Base-by-base conservation (phyloP, 768 basidiomycete genomes). In the Boletus reticulatus region DNA sequence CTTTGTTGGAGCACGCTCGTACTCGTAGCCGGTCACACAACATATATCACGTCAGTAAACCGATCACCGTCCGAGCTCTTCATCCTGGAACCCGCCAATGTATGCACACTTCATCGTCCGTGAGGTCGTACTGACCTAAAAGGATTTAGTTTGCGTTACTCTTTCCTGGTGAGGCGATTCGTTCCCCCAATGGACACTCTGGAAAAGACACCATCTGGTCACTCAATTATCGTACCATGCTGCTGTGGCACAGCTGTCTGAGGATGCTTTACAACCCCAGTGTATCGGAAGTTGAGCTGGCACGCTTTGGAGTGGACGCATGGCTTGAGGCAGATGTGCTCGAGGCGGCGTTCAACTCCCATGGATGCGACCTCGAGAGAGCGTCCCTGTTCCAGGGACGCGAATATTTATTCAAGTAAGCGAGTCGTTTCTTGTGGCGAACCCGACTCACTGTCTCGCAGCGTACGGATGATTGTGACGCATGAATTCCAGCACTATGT, bases 341-440 rank as follows among this genome's bases (percentile, higher is more conserved):
- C 29, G 89, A 91, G 65, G 70, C 74, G 32, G 81, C 83, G 27
- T 68, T 90, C 53, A 77, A 86, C 61, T 70, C 69, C 20, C 89
- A 91, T 63, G 83, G 80, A 0, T 92, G 89, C 66, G 74, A 73
- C 14, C 75, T 88, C 42, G 89, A 90, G 69, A 75, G 82, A 58
- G 77, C 85, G 10, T 88, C 81, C 62, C 73, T 91, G 24, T 90
- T 81, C 63, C 81, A 84, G 48, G 88, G 84, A 39, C 76, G 87
- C 44, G 89, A 90, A 61, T 87, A 82, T 61, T 74, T 91, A 27
- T 90, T 89, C 76, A 89, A 89, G 89, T 89, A 67, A 69, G 87
- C 72, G 24, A 13, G 14, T 22, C 27, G 22, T 43, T 37, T 29
- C 38, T 50, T 50, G 32, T 41, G 42, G 46, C n/a, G 44, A 43